These are phyloP conservation scores for Sporothrix euskadiensis DNA, from an alignment of 2,329 filamentous ascomycete genomes.

Conservation along the genomic window DNA sequence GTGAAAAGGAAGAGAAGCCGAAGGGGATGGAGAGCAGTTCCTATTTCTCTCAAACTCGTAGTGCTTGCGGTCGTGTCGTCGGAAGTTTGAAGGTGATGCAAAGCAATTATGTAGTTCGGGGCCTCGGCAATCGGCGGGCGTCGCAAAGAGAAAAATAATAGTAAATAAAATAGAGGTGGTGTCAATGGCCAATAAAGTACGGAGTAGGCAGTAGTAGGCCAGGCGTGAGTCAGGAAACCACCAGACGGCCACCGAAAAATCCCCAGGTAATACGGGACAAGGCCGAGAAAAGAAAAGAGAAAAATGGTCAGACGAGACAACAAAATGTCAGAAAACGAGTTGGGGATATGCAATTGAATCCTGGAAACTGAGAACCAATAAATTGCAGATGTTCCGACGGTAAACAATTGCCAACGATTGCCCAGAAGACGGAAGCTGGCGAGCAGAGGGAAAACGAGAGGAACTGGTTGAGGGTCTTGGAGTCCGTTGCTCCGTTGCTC, in stretches of 20 bases:
- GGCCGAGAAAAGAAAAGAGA: background rate
- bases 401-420: constrained; percentile 3
- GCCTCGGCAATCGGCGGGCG: constrained; percentile 24
- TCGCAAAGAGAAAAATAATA: background rate
- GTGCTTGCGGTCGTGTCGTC: background rate
- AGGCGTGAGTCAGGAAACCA: constrained; percentile 15
- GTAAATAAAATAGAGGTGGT: constrained; percentile 11
- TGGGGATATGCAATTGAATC: constrained; percentile 1
- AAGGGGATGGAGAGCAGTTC: background rate
- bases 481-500: no score
- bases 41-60: background rate
- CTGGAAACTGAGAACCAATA: constrained; percentile 4
- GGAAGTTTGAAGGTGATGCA: background rate
- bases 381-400: background rate
- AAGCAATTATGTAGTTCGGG: constrained; percentile 16
- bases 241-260: background rate
- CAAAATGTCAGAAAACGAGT: background rate
- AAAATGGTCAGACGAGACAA: background rate
- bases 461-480: constrained; percentile 6
- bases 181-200: constrained; percentile 3
- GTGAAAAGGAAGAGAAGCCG: background rate
- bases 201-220: background rate
- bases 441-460: background rate
- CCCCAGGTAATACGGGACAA: background rate
- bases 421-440: background rate